phyloP scores from a whole-genome alignment of 352 stramenopile genomes.

The Pythium plurisporium region DNA sequence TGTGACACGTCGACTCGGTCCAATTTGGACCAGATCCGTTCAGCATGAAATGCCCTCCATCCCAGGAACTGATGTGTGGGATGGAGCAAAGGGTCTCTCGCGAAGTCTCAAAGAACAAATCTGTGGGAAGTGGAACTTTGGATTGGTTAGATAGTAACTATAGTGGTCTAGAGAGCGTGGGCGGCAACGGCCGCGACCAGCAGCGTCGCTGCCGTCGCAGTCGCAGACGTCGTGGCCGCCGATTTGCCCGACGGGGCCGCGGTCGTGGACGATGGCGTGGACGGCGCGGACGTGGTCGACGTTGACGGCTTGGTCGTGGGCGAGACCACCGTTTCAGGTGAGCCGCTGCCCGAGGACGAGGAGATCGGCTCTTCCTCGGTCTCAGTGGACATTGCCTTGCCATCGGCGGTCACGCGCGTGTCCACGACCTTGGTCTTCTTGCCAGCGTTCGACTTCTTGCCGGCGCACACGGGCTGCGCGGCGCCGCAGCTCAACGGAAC shows the following conservation, averaged over 20 bases:
- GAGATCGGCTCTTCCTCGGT: neutral
- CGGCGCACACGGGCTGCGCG: slow-evolving; percentile 32
- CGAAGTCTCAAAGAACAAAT: too few relatives aligned
- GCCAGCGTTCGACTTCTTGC: slow-evolving; percentile 42
- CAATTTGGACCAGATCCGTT: neutral
- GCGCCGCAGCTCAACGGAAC: slow-evolving; percentile 34
- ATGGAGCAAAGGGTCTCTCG: too few relatives aligned
- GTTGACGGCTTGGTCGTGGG: neutral
- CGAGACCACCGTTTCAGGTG: neutral
- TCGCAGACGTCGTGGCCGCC: neutral
- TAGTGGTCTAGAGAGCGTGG: neutral
- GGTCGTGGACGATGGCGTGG: neutral
- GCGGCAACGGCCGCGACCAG: neutral
- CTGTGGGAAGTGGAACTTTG: too few relatives aligned
- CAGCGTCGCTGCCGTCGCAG: slow-evolving; percentile 3
- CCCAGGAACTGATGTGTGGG: too few relatives aligned
- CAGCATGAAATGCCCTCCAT: neutral
- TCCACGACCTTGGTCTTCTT: slow-evolving; percentile 23
- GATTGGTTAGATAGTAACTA: neutral
- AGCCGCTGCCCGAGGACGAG: neutral
- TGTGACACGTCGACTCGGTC: slow-evolving; percentile 1
- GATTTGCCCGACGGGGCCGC: neutral
- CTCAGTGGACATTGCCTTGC: neutral
- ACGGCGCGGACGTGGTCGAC: neutral
- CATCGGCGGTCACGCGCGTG: neutral